Base-by-base conservation (phyloP, 202 grass and related monocot genomes). In the Saccharum hybrid region DNA sequence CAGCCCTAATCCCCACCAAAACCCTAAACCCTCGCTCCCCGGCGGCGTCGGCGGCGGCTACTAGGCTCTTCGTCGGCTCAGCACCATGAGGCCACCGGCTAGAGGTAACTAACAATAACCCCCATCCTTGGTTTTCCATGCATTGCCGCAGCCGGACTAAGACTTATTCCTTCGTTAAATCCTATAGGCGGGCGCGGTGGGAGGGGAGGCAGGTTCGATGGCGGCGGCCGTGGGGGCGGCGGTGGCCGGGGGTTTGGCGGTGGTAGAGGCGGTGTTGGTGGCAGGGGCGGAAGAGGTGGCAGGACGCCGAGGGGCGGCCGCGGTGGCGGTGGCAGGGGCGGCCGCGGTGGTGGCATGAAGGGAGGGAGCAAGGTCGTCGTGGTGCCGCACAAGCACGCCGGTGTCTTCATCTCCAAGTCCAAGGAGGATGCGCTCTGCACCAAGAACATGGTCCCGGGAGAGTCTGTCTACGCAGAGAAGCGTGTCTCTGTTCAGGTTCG, bases 401-500 rank as follows among this genome's bases (percentile, higher is more conserved):
- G 92, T 1, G 83, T 98, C 15, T 98, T 98, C 83, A 87, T 98
- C 66, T 88, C 92, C 34, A 93, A 93, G 74, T 84, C 85, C 34
- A 98, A 98, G 87, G 96, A 98, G 79, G 96, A 98, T 56, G 96
- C 93, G 11, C 96, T 98, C 84, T 90, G 90, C 85, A 96, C 96
- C 1, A 94, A 92, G 91, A 98, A 98, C 64, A 82, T 98, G 93
- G 96, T 80, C 3, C 4, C 87, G 0, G 93, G 96, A 12, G 96
- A 96, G 81, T 89, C 91, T 31, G 96, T 98, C 48, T 98, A 95
- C 42, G 87, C 87, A 2, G 96, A 98, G 89, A 98, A 95, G 85
- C 91, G 96, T 2, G 33, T 98, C 18, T 95, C 96, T 11, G 83
- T 98, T 28, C 96, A 92, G 96, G 93, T 95, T 3, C 1, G 16